Conservation (phyloP, 2,329 filamentous ascomycete genomes). For the Curvularia hawaiiensis region DNA sequence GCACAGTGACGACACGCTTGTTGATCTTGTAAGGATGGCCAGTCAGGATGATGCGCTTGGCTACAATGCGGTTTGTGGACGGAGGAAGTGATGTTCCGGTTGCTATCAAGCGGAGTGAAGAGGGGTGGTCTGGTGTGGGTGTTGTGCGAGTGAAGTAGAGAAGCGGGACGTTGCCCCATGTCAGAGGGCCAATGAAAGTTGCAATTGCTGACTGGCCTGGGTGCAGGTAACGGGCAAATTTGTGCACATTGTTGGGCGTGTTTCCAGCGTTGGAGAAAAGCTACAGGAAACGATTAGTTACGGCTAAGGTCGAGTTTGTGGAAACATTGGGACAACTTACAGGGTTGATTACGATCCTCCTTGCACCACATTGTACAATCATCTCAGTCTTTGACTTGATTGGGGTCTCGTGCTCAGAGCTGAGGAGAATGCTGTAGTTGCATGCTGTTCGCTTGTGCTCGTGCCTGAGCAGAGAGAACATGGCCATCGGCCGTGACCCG, state of each 20-base stretch:
- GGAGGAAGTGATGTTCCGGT: constrained; percentile 87
- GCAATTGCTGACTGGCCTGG: constrained; percentile 89
- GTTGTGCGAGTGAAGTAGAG: constrained; percentile 78
- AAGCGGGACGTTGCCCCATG: constrained; percentile 89
- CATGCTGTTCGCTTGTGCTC: constrained; percentile 88
- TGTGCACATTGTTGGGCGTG: constrained; percentile 96
- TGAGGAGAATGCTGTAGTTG: constrained; percentile 88
- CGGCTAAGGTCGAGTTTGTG: not conserved
- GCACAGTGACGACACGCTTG: constrained; percentile 94
- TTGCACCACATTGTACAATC: constrained; percentile 87
- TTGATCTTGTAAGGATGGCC: constrained; percentile 99
- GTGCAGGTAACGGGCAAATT: constrained; percentile 90
- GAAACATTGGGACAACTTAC: constrained; percentile 22
- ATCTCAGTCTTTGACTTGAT: constrained; percentile 92
- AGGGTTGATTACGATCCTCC: constrained; percentile 85
- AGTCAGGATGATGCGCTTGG: constrained; percentile 91
- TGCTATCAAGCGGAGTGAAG: constrained; percentile 72
- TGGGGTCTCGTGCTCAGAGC: constrained; percentile 73
- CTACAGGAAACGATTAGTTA: constrained; percentile 17
- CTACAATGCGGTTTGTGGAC: constrained; percentile 75
- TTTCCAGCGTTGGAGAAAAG: constrained; percentile 88
- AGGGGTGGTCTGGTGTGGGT: constrained; percentile 37
- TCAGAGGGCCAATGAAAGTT: constrained; percentile 86
- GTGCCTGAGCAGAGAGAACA: constrained; percentile 89
- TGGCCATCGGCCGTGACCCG: constrained; percentile 65